Conservation (phyloP, 768 basidiomycete genomes). For the Coprinopsis marcescibilis region DNA sequence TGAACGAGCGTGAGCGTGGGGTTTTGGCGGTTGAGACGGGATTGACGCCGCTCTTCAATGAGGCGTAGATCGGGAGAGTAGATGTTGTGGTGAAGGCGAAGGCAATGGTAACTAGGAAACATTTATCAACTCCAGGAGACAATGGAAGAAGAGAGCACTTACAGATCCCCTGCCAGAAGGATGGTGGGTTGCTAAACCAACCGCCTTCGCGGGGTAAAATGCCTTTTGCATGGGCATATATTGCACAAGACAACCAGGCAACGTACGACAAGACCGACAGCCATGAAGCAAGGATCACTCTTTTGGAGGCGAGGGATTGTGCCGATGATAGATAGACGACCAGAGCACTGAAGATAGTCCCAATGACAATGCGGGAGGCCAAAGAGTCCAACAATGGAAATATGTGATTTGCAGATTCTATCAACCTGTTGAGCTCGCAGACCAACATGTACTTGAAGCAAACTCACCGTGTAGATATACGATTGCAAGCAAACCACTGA, state of each 20-base stretch:
- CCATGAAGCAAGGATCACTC: conserved; percentile 50
- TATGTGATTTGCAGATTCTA: conserved; percentile 51
- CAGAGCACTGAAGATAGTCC: conserved; percentile 34
- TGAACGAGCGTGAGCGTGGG: conserved; percentile 50
- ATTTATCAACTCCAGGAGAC: background rate
- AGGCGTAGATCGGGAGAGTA: conserved; percentile 61
- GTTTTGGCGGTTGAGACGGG: conserved; percentile 37
- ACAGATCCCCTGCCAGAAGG: conserved; percentile 65
- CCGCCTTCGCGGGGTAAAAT: conserved; percentile 24
- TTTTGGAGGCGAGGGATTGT: conserved; percentile 48
- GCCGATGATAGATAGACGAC: conserved; percentile 49
- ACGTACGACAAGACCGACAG: conserved; percentile 55
- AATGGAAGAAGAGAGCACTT: conserved; percentile 21
- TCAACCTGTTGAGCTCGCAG: conserved; percentile 1
- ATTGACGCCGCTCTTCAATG: conserved; percentile 41
- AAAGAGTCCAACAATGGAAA: conserved; percentile 36
- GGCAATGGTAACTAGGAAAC: conserved; percentile 46
- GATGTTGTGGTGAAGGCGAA: conserved; percentile 64
- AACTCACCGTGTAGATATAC: conserved; percentile 64
- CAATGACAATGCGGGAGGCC: conserved; percentile 35
- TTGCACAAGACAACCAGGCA: conserved; percentile 51
- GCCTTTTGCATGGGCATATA: conserved; percentile 48
- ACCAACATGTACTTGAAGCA: background rate
- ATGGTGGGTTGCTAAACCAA: conserved; percentile 34
- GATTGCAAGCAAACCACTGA: conserved; percentile 48